Evolutionary conservation across 805 yeast species (phyloP).

Genomic region (Peterozyma toletana): DNA sequence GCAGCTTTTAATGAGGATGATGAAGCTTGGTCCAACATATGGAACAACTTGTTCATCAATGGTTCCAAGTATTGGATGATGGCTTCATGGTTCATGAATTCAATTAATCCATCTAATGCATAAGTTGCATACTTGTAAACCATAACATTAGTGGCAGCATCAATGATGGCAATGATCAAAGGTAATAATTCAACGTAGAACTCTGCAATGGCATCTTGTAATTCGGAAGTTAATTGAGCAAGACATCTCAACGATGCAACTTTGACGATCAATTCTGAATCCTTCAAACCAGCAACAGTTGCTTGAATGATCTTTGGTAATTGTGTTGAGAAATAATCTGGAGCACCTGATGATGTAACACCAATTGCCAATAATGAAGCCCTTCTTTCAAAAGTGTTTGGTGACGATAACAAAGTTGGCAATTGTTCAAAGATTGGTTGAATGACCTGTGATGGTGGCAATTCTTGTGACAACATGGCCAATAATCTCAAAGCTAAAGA

Average conservation of each 20-base stretch:
- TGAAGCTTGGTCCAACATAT: constrained; percentile 70
- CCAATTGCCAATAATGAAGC: constrained; percentile 81
- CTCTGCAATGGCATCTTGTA: constrained; percentile 79
- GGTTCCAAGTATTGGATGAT: constrained; percentile 76
- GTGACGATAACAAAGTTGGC: constrained; percentile 47
- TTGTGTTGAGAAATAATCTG: constrained; percentile 80
- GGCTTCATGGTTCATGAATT: constrained; percentile 83
- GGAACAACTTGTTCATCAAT: constrained; percentile 82
- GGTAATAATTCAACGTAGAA: constrained; percentile 81
- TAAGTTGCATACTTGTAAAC: constrained; percentile 86
- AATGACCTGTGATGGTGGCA: constrained; percentile 91
- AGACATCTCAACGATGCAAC: constrained; percentile 83
- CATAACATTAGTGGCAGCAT: constrained; percentile 72
- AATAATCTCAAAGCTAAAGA: constrained; percentile 74
- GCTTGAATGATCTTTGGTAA: constrained; percentile 66
- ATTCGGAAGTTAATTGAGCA: constrained; percentile 69
- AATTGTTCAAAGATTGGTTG: constrained; percentile 67
- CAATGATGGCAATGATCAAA: constrained; percentile 78
- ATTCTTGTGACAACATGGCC: constrained; percentile 68
- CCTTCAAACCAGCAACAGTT: constrained; percentile 71
- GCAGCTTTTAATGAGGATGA: constrained; percentile 71
- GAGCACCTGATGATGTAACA: constrained; percentile 85
- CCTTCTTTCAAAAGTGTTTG: constrained; percentile 75
- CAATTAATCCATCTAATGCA: constrained; percentile 88
- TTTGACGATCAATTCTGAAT: constrained; percentile 65